Base-by-base conservation (phyloP, 768 basidiomycete species). In the Coprinellus micaceus region DNA sequence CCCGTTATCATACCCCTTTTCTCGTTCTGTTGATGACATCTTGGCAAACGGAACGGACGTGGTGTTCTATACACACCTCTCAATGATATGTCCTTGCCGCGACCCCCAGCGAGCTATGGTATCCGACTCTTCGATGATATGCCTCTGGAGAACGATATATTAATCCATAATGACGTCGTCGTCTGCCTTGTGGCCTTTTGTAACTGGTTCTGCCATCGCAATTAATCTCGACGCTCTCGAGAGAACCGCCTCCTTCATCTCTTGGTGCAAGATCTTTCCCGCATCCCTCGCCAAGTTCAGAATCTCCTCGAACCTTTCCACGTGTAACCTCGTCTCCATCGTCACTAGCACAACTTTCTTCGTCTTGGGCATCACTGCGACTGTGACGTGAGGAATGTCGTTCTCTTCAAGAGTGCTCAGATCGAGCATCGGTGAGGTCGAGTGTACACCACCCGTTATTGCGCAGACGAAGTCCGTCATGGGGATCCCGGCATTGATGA, bases 281-380 rank as follows among this genome's bases (percentile, higher is more conserved):
- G 88, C 94, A 54, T 92, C 86, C 28, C 84, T 79, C 0, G 89
- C 94, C 51, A 95, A 69, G 61, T 77, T 74, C 62, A 98, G 83
- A 62, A 98, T 83, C 65, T 95, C 94, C 67, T 90, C 90, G 62
- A 98, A 97, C 52, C 93, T 79, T 63, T 94, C 94, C 10, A 94
- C 86, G 64, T 93, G 93, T 57, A 99, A 70, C n/a, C 95, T 77
- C 15, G 94, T 95, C 71, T 98, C 97, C 85, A 98, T 89, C 50
- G 87, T 88, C 59, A 94, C 88, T 33, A 98, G 78, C 15, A 91
- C 92, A 44, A 97, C 84, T 58, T 87, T 89, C 4, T 83, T 82
- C n/a, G 88, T 84, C 62, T 85, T 85, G 6, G 97, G 94, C 80
- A 98, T 86, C 26, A 91, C 79, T 0, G 94, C 97, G 39, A 98